Conservation (phyloP, 768 basidiomycete genomes). For the Hirschioporus abietinus region DNA sequence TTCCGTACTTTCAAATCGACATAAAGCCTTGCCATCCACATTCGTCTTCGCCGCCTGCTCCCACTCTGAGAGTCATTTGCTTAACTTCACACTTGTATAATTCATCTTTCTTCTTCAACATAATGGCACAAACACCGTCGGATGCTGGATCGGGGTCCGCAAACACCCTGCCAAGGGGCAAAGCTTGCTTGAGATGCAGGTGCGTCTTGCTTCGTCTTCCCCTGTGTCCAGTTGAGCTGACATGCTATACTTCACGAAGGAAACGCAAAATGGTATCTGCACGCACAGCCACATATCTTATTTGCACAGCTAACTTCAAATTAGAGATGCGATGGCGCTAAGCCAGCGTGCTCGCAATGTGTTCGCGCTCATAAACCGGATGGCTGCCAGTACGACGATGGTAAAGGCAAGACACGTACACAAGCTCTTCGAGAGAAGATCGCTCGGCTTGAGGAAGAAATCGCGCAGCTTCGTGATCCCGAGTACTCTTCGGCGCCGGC, state of each 20-base stretch:
- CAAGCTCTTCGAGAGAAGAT: conserved; percentile 77
- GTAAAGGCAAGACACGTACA: conserved; percentile 77
- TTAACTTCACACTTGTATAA: conserved; percentile 27
- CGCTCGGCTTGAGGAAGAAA: conserved; percentile 61
- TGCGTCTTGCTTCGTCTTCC: conserved; percentile 23
- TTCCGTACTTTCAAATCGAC: background rate
- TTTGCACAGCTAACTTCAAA: conserved; percentile 15
- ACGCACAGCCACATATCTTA: conserved; percentile 1
- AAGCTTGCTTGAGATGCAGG: conserved; percentile 72
- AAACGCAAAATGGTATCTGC: conserved; percentile 63
- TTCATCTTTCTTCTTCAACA: conserved; percentile 25
- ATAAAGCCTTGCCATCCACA: background rate
- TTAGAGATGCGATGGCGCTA: conserved; percentile 72
- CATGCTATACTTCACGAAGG: conserved; percentile 29
- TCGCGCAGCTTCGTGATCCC: conserved; percentile 71
- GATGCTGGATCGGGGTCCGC: conserved; percentile 22
- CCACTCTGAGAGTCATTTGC: background rate
- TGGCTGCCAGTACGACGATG: conserved; percentile 77
- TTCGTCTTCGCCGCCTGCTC: background rate
- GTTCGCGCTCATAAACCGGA: conserved; percentile 71
- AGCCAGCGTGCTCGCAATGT: conserved; percentile 78
- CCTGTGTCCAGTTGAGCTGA: conserved; percentile 9
- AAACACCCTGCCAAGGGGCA: conserved; percentile 54
- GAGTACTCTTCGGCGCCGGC: conserved; percentile 57
- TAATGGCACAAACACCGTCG: conserved; percentile 28